Evolutionary conservation across 768 basidiomycete genomes (phyloP), one percentile per base, ranked within the genome.

Genomic region (Suillus americanus): DNA sequence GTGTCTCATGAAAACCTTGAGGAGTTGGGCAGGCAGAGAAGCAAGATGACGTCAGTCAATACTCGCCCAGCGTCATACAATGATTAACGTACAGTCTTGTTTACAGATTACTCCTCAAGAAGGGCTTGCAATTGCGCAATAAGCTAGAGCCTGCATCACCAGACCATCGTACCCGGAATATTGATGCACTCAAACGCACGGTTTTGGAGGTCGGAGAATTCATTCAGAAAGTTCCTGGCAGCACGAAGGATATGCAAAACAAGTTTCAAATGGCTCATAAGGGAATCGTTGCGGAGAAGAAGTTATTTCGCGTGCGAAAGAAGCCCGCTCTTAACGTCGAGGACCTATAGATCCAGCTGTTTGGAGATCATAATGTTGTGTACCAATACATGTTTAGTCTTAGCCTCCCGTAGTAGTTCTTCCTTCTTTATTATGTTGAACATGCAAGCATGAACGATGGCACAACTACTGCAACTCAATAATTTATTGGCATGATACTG

Each of bases 1-100:
- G 76, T 67, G 20, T 60, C 61, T 25, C 78, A 81, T 60, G 72
- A 79, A 16, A 72, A 72, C 30, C 70, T 82, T 2, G 82, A 83
- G 35, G 69, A 69, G 41, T 48, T 79, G 14, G 69, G 67, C 10
- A 67, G 68, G 51, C 73, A 74, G 30, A 65, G 18, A n/a, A 81
- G 64, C 5, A 59, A 71, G 40, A 67, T 78, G 20, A 75, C 13
- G 84, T 83, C 63, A 64, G 78, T 73, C 54, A 6, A 35, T 13
- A 54, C 30, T 4, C n/a, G 13, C 30, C 25, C 5, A 23, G 38
- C 1, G 9, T 16, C 23, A 4, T 7, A 14, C 2, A 57, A 14
- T 37, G 14, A 12, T n/a, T 4, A 28, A 45, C 10, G 55, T 41
- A 63, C 12, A 64, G 23, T 23, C 45, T 33, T 50, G 12, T 23